Percentiles rank a stretch among this genome's conserved stretches.
Conservation (phyloP, 192 early-diverging fungal species). For the Glomus cerebriforme region DNA sequence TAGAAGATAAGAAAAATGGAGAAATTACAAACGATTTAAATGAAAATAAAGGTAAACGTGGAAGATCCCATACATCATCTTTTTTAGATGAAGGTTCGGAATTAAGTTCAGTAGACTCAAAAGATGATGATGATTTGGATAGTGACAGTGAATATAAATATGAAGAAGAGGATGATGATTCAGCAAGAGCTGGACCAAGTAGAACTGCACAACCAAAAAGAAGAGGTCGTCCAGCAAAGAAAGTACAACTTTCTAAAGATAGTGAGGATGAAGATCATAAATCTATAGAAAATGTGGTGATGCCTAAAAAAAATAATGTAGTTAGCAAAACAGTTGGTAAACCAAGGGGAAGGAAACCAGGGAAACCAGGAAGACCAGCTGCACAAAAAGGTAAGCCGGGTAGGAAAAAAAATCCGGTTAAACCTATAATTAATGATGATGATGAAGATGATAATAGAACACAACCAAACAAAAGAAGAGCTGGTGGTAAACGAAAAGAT, state of each 20-base stretch:
- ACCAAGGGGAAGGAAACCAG: background rate
- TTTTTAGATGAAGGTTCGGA: background rate
- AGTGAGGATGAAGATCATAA: background rate
- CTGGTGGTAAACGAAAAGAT: background rate
- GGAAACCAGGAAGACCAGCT: constrained; percentile 4
- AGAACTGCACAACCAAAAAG: background rate
- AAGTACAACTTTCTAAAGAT: background rate
- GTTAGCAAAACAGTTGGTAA: background rate
- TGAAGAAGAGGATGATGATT: background rate
- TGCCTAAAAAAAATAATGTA: background rate
- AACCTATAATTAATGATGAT: background rate
- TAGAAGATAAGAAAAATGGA: background rate
- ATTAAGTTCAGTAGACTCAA: constrained; percentile 3
- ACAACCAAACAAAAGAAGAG: constrained; percentile 4
- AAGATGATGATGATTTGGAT: background rate
- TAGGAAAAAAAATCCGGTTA: background rate
- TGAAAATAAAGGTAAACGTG: background rate
- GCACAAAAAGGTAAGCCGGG: background rate
- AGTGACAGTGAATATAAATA: background rate
- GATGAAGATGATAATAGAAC: background rate
- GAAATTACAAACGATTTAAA: background rate
- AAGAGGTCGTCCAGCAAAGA: background rate
- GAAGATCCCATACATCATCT: background rate
- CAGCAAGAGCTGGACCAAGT: background rate
- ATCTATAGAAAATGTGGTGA: background rate